Conservation (phyloP, 768 basidiomycete genomes). For the Obba rivulosa region DNA sequence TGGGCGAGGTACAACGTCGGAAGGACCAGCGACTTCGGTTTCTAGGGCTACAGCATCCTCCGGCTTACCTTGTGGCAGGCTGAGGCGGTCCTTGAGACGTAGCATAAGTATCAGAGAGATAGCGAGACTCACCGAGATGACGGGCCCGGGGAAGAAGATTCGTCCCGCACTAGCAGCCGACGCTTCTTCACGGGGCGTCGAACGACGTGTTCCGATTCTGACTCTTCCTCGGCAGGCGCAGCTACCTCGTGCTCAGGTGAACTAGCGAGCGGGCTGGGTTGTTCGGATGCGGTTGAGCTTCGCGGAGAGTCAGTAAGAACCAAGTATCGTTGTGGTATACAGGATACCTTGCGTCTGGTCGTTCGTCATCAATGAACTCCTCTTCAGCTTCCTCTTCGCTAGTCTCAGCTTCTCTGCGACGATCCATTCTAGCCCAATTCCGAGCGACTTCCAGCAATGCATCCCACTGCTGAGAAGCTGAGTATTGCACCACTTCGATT, state of each 20-base stretch:
- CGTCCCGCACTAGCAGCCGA: background rate
- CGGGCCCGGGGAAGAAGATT: too few species aligned
- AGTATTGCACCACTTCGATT: slow-evolving; percentile 30
- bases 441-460: slow-evolving; percentile 33
- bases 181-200: background rate
- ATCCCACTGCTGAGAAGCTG: slow-evolving; percentile 41
- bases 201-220: background rate
- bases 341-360: slow-evolving; percentile 1
- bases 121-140: too few species aligned
- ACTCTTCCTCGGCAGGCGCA: background rate
- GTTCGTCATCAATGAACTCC: slow-evolving; percentile 28
- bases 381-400: slow-evolving; percentile 41
- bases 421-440: slow-evolving; percentile 34
- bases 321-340: background rate
- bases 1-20: background rate
- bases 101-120: too few species aligned
- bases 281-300: slow-evolving; percentile 1
- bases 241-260: slow-evolving; percentile 6
- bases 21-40: too few species aligned
- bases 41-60: too few species aligned
- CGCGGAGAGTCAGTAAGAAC: too few species aligned
- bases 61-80: too few species aligned
- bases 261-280: slow-evolving; percentile 3
- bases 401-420: slow-evolving; percentile 29
- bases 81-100: too few species aligned